Evolutionary conservation across 164 flowering plant genomes (phyloP), one percentile per base, ranked within the genome.

Genomic region (Tetracentron sinense): DNA sequence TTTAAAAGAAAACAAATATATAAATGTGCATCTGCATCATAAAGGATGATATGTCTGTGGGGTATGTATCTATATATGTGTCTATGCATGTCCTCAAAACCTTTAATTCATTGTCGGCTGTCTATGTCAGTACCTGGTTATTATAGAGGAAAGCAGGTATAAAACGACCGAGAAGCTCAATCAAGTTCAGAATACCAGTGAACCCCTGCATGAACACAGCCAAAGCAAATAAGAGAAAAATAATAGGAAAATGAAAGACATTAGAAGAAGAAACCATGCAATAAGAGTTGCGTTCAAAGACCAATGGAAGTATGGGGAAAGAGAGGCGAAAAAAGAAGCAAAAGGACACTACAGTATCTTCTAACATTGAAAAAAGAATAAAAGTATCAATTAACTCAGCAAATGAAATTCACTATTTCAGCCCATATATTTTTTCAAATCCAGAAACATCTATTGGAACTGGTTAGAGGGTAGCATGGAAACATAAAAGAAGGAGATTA

Each of bases 61-160:
- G 15, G 1, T 8, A 38, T 38, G 6, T 33, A 38, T 4, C 6
- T 12, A 20, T n/a, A n/a, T n/a, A n/a, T n/a, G n/a, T n/a, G n/a
- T 48, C n/a, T 35, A 42, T 33, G n/a, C n/a, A n/a, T n/a, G n/a
- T n/a, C n/a, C n/a, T n/a, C n/a, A n/a, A n/a, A n/a, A n/a, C n/a
- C n/a, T n/a, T n/a, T n/a, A n/a, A n/a, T n/a, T n/a, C n/a, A n/a
- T n/a, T n/a, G 50, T 25, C 16, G n/a, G n/a, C 25, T 17, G 50
- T 12, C 7, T 66, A 51, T 53, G 20, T 22, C 17, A 15, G 14
- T 87, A 90, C 98, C 98, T 93, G 98, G 66, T 82, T 90, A 74
- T 90, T 87, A 82, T 77, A 93, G n/a, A 93, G 82, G 64, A 78
- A 65, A 69, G 72, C 74, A 42, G 98, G 98, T 58, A 93, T 81